Evolutionary conservation across 257 asterid genomes (phyloP).

Genomic region (Thymus quinquecostatus): DNA sequence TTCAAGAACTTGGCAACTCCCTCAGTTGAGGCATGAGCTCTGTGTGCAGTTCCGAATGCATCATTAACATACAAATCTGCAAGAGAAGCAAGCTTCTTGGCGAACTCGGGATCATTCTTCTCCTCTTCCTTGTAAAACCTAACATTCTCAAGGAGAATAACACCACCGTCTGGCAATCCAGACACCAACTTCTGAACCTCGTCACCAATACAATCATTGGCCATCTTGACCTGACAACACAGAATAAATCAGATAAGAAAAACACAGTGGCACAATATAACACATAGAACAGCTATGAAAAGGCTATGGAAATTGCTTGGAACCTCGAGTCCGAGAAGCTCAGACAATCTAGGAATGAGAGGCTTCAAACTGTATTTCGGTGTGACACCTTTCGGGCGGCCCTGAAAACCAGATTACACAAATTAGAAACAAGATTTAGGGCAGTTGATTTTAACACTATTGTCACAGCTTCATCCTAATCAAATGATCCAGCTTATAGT

Average conservation of each 20-base stretch:
- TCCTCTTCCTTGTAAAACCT: constrained; percentile 62
- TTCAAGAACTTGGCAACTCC: constrained; percentile 55
- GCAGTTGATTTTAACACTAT: background rate
- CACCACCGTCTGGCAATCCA: constrained; percentile 74
- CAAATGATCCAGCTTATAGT: background rate
- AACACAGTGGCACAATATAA: background rate
- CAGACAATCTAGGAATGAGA: constrained; percentile 79
- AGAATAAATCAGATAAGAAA: background rate
- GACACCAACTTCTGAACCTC: constrained; percentile 78
- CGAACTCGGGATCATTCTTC: constrained; percentile 64
- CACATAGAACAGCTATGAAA: background rate
- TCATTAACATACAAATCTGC: constrained; percentile 74
- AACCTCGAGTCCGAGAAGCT: constrained; percentile 81
- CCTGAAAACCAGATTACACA: constrained; percentile 48
- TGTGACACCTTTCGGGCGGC: constrained; percentile 90
- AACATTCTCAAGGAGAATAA: constrained; percentile 80
- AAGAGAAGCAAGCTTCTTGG: constrained; percentile 60
- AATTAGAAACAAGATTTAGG: background rate
- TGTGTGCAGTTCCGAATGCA: constrained; percentile 87
- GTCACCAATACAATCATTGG: constrained; percentile 77
- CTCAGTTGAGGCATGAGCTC: constrained; percentile 68
- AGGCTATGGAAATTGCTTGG: background rate
- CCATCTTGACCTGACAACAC: constrained; percentile 69
- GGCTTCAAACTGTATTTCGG: constrained; percentile 98
- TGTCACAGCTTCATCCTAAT: constrained; percentile 2